Evolutionary conservation across 306 rosid species (phyloP).

Genomic region (Luffa acutangula): DNA sequence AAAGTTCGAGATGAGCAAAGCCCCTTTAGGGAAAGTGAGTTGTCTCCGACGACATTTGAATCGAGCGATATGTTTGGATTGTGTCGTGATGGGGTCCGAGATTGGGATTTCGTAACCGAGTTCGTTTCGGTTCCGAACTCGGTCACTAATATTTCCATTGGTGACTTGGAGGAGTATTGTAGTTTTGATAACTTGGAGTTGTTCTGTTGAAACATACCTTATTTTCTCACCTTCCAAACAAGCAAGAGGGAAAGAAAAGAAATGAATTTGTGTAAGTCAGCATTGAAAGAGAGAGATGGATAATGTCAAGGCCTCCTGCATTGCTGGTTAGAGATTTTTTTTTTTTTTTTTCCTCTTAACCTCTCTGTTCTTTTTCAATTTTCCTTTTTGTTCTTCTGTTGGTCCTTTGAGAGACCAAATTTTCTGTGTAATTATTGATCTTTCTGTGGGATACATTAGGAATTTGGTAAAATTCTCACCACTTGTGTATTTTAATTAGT

Average conservation of each 20-base stretch:
- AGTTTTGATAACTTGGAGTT: slow-evolving; percentile 24
- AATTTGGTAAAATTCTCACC: neutral
- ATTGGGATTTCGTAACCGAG: slow-evolving; percentile 46
- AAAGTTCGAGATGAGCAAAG: slow-evolving; percentile 22
- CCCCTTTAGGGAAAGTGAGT: slow-evolving; percentile 26
- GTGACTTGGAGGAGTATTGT: slow-evolving; percentile 24
- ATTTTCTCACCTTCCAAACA: slow-evolving; percentile 18
- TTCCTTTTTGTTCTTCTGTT: neutral
- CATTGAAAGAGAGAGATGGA: slow-evolving; percentile 4
- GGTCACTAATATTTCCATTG: slow-evolving; percentile 37
- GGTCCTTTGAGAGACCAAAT: neutral
- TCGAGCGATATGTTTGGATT: slow-evolving; percentile 29
- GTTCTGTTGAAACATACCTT: slow-evolving; percentile 18
- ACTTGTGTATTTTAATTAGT: neutral
- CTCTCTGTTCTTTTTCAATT: neutral
- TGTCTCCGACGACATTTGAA: slow-evolving; percentile 23
- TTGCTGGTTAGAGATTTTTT: neutral
- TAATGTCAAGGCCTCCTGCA: neutral
- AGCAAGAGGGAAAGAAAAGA: neutral
- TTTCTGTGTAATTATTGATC: neutral
- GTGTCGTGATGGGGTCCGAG: slow-evolving; percentile 22
- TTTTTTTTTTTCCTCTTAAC: neutral
- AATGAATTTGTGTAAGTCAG: neutral
- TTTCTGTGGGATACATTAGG: neutral
- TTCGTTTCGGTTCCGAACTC: slow-evolving; percentile 51